A percentile compares a stretch with the other conserved stretches of the same genome.
Evolutionary conservation across 805 yeast genomes (phyloP).

Genomic region (Deakozyma indianensis): DNA sequence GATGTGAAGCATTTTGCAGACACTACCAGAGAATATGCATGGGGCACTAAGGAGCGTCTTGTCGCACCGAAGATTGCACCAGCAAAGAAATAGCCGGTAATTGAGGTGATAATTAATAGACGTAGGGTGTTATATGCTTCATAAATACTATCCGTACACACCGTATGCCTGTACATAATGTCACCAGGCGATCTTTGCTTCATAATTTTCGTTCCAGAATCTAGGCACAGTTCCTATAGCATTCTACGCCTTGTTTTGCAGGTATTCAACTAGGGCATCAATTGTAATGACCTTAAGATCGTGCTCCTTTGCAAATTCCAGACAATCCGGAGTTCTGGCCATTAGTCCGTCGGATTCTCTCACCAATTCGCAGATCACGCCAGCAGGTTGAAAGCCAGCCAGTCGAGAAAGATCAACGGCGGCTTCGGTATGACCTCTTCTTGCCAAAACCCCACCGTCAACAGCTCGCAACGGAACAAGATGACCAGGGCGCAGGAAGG

Average conservation of each 20-base stretch:
- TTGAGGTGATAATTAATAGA: constrained; percentile 1
- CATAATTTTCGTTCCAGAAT: too few relatives aligned
- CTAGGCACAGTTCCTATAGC: too few relatives aligned
- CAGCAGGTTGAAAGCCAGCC: constrained; percentile 72
- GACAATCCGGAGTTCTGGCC: constrained; percentile 88
- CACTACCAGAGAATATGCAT: constrained; percentile 53
- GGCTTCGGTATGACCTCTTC: constrained; percentile 97
- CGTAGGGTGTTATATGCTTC: too few relatives aligned
- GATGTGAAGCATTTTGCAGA: constrained; percentile 53
- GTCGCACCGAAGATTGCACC: constrained; percentile 56
- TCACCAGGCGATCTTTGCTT: too few relatives aligned
- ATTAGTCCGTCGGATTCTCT: constrained; percentile 86
- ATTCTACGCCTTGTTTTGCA: constrained; percentile 17
- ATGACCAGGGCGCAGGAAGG: constrained; percentile 89
- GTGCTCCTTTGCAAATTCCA: constrained; percentile 46
- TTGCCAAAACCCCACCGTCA: constrained; percentile 62
- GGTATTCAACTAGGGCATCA: constrained; percentile 50
- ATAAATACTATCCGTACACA: constrained; percentile 1
- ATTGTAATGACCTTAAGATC: constrained; percentile 64
- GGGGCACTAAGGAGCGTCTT: constrained; percentile 59
- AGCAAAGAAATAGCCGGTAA: constrained; percentile 17
- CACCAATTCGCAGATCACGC: constrained; percentile 87
- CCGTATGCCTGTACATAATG: constrained; percentile 1
- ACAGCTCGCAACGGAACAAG: constrained; percentile 84
- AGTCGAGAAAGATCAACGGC: constrained; percentile 75